Percentiles rank a stretch among this genome's conserved stretches.
phyloP scores from a whole-genome alignment of 495 filamentous ascomycete genomes.

The Cercophora sp. region DNA sequence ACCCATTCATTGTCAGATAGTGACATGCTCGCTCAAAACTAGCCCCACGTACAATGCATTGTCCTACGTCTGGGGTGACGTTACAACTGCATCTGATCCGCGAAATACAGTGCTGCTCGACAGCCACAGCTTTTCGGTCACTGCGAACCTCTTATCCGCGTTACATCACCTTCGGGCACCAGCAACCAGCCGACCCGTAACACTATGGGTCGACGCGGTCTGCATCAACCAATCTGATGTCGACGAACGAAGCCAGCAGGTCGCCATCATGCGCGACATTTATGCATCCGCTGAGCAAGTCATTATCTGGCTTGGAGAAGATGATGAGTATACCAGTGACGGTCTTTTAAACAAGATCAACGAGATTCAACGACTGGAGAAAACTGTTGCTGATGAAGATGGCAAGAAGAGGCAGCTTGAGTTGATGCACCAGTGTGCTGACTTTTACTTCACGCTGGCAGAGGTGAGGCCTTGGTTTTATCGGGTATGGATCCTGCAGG shows the following conservation, averaged over 20 bases:
- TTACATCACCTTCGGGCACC: background rate
- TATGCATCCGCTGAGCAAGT: background rate
- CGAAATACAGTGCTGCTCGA: background rate
- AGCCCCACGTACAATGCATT: background rate
- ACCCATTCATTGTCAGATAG: background rate
- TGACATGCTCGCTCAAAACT: background rate
- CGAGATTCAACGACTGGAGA: background rate
- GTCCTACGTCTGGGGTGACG: slow-evolving; percentile 1
- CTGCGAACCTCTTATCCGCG: background rate
- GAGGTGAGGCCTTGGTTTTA: background rate
- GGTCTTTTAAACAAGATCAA: background rate
- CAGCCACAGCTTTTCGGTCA: background rate
- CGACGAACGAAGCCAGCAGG: background rate
- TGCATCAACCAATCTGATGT: background rate
- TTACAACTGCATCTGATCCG: background rate
- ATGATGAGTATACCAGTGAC: background rate
- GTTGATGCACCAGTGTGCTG: background rate
- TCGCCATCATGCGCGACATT: background rate
- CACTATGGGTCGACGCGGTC: background rate
- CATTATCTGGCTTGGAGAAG: background rate
- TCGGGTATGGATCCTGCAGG: background rate
- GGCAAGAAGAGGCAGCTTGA: background rate
- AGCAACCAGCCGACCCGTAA: background rate
- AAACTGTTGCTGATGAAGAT: background rate
- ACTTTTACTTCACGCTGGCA: background rate